Conservation (phyloP, 306 rosid genomes). For the Lupinus albus region DNA sequence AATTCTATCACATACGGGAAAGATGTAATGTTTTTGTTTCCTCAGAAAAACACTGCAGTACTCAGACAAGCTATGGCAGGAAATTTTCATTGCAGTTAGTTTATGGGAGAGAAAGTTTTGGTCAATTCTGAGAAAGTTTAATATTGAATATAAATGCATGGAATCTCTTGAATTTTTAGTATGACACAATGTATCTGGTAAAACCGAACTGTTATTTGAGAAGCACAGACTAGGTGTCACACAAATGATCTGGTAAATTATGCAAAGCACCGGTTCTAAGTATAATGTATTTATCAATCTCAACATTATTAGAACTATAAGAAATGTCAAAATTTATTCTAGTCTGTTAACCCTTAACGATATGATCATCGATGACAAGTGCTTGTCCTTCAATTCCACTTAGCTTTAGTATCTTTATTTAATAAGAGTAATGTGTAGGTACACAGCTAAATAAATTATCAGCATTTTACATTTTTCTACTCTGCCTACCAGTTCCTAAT, state of each 20-base stretch:
- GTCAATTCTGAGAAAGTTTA: background rate
- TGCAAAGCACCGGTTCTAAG: background rate
- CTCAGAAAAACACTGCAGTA: slow-evolving; percentile 29
- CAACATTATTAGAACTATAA: slow-evolving; percentile 15
- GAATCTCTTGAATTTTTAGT: slow-evolving; percentile 24
- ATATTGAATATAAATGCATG: slow-evolving; percentile 33
- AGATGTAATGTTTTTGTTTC: slow-evolving; percentile 42
- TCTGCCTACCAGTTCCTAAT: background rate
- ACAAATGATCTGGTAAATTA: slow-evolving; percentile 1
- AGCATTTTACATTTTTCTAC: background rate
- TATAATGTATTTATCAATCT: background rate
- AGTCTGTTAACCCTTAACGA: slow-evolving; percentile 16
- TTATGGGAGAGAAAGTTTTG: background rate
- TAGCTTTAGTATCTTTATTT: background rate
- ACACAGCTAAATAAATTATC: slow-evolving; percentile 1
- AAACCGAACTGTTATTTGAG: slow-evolving; percentile 32
- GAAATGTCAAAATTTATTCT: slow-evolving; percentile 3
- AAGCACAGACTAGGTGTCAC: background rate
- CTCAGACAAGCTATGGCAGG: background rate
- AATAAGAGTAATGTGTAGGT: background rate
- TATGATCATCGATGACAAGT: background rate
- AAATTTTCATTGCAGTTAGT: slow-evolving; percentile 4
- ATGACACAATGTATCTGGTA: slow-evolving; percentile 22
- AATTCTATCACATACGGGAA: slow-evolving; percentile 63
- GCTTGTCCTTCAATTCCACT: slow-evolving; percentile 16